phyloP scores from a whole-genome alignment of 345 rosid genomes.

The Lumnitzera littorea region DNA sequence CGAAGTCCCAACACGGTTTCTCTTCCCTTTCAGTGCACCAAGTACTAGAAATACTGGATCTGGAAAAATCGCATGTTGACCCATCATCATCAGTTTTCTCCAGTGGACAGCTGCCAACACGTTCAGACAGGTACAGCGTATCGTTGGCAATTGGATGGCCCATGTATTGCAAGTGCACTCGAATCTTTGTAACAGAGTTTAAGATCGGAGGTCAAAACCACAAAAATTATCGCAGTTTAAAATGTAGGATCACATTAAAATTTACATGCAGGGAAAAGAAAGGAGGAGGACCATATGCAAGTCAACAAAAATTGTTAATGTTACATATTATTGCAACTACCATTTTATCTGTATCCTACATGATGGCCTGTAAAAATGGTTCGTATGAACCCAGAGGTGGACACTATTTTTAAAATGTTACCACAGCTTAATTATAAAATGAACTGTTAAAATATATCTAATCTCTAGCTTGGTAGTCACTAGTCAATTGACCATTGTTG shows the following conservation, averaged over 20 bases:
- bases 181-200: constrained; percentile 44
- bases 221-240: neutral
- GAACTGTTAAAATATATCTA: too few species aligned
- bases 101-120: constrained; percentile 25
- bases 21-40: constrained; percentile 16
- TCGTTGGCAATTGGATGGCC: constrained; percentile 97
- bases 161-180: constrained; percentile 70
- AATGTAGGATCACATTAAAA: neutral
- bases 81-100: constrained; percentile 46
- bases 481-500: too few species aligned
- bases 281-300: too few species aligned
- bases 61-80: constrained; percentile 33
- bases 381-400: too few species aligned
- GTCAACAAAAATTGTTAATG: too few species aligned
- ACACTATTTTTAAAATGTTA: too few species aligned
- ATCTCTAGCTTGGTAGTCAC: too few species aligned
- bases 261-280: neutral
- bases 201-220: neutral
- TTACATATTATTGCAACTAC: too few species aligned
- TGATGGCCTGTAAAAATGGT: too few species aligned
- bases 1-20: constrained; percentile 42
- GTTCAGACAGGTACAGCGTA: constrained; percentile 55
- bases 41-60: constrained; percentile 10
- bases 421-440: too few species aligned
- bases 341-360: too few species aligned